phyloP scores from a whole-genome alignment of 1,284 basidiomycete species.

The Microbotryum intermedium region DNA sequence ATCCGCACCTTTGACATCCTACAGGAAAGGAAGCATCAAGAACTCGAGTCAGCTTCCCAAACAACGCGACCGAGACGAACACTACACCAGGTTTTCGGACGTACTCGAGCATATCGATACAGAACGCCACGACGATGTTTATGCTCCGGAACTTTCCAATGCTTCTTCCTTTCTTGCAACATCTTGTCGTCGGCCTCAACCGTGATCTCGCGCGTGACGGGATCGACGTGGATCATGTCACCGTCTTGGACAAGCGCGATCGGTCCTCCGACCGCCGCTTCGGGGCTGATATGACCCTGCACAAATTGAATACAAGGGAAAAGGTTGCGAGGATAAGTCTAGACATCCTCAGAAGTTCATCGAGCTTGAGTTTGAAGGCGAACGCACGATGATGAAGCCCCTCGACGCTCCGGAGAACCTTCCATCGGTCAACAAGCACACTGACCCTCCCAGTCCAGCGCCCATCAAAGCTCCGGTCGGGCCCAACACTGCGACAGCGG shows the following conservation, averaged over 20 bases:
- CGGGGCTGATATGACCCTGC: slow-evolving; percentile 22
- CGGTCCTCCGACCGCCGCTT: slow-evolving; percentile 40
- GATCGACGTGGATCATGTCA: slow-evolving; percentile 40
- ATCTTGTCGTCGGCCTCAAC: slow-evolving; percentile 22
- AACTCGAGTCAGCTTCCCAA: too few species aligned
- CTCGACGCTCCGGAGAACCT: slow-evolving; percentile 69
- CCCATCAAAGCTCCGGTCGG: slow-evolving; percentile 83
- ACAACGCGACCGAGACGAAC: too few species aligned
- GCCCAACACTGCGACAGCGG: slow-evolving; percentile 12
- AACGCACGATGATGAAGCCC: slow-evolving; percentile 35
- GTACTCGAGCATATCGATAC: too few species aligned
- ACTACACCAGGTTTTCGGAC: too few species aligned
- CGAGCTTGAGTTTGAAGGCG: not conserved
- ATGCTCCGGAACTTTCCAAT: slow-evolving; percentile 6
- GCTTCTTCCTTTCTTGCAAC: not conserved
- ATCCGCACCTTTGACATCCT: too few species aligned
- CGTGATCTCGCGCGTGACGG: slow-evolving; percentile 36
- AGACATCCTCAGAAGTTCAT: too few species aligned
- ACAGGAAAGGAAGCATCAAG: too few species aligned
- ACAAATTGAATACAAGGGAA: not conserved
- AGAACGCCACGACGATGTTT: too few species aligned
- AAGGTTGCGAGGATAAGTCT: too few species aligned
- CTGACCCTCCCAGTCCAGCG: slow-evolving; percentile 79
- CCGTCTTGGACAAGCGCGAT: slow-evolving; percentile 40
- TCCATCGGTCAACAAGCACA: slow-evolving; percentile 76